Percentiles rank a stretch among this genome's conserved stretches.
Evolutionary conservation across 805 yeast species (phyloP).

Genomic region (Starmerella sp.): DNA sequence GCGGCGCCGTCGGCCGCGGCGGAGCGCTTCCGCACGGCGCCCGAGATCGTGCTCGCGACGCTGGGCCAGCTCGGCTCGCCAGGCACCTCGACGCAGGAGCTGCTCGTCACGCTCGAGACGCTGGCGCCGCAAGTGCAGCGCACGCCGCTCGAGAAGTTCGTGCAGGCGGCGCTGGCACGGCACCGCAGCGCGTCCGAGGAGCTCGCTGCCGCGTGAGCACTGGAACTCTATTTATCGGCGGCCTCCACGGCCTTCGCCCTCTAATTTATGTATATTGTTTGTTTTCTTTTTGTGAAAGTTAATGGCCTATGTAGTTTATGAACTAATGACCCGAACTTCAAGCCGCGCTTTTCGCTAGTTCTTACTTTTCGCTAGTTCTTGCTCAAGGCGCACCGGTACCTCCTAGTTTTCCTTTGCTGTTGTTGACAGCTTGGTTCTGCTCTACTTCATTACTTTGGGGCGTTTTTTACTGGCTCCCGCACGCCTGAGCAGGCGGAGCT

Average conservation of each 20-base stretch:
- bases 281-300: background rate
- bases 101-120: background rate
- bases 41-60: constrained; percentile 5
- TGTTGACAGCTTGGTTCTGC: too few species aligned
- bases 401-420: too few species aligned
- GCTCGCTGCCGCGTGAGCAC: background rate
- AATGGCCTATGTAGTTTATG: background rate
- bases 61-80: constrained; percentile 6
- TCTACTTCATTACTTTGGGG: too few species aligned
- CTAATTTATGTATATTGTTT: background rate
- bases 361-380: too few species aligned
- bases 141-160: constrained; percentile 14
- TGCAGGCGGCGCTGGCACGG: background rate
- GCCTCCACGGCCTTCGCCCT: too few species aligned
- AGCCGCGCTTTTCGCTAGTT: too few species aligned
- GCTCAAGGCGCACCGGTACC: too few species aligned
- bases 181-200: background rate
- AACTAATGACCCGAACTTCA: background rate
- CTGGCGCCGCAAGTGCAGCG: constrained; percentile 10
- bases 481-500: too few species aligned
- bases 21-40: constrained; percentile 6
- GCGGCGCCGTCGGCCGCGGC: constrained; percentile 1
- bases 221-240: background rate
- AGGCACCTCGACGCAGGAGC: constrained; percentile 2
- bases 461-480: too few species aligned